Evolutionary conservation across 768 basidiomycete species (phyloP).

Genomic region (Dentipellis fragilis): DNA sequence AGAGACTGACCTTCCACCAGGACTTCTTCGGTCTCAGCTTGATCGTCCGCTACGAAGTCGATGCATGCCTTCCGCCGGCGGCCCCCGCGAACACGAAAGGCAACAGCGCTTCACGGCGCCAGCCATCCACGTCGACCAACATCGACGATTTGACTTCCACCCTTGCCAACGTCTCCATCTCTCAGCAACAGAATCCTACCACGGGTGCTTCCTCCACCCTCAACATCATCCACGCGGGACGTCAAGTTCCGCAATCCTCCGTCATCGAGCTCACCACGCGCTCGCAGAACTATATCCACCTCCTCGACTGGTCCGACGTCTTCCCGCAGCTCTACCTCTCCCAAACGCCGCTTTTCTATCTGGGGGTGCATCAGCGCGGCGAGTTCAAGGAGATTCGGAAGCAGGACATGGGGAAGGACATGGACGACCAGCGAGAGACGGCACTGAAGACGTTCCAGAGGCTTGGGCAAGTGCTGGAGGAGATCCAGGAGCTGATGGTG

Average conservation of each 20-base stretch:
- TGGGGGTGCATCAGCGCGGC: background rate
- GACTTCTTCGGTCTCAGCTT: conserved; percentile 48
- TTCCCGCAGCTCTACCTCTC: conserved; percentile 46
- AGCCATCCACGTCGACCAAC: background rate
- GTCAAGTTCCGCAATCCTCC: conserved; percentile 6
- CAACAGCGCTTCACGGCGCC: background rate
- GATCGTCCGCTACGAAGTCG: conserved; percentile 49
- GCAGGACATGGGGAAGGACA: background rate
- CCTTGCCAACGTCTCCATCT: too few relatives aligned
- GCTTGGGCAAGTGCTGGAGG: conserved; percentile 13
- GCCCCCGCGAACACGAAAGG: background rate
- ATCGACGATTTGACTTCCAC: too few relatives aligned
- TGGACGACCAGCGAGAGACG: background rate
- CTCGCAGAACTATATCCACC: conserved; percentile 5
- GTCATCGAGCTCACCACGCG: conserved; percentile 26
- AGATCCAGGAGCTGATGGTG: conserved; percentile 13
- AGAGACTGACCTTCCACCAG: conserved; percentile 22
- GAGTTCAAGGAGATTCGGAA: background rate
- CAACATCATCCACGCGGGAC: conserved; percentile 2
- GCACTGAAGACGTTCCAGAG: conserved; percentile 21
- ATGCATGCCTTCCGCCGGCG: conserved; percentile 19
- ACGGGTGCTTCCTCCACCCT: conserved; percentile 29
- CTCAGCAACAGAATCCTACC: too few relatives aligned
- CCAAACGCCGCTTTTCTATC: background rate
- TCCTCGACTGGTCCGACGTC: conserved; percentile 47